Conservation (phyloP, 2,329 filamentous ascomycete species). For the Claviceps fusiformis region DNA sequence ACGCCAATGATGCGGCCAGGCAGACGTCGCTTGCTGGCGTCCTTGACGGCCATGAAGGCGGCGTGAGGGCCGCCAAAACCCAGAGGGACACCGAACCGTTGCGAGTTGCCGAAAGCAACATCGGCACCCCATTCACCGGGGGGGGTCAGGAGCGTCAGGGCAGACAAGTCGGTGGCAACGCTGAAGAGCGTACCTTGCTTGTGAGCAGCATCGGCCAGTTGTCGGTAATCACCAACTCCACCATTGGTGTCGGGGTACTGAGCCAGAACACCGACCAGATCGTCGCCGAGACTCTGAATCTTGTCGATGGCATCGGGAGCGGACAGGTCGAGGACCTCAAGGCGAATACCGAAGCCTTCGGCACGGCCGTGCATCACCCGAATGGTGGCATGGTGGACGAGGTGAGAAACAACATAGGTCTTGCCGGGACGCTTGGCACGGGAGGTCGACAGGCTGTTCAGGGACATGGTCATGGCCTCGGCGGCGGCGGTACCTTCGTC, state of each 20-base stretch:
- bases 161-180: conserved; percentile 79
- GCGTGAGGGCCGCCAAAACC: conserved; percentile 92
- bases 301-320: conserved; percentile 44
- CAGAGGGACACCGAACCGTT: conserved; percentile 82
- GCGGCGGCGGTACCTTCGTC: conserved; percentile 88
- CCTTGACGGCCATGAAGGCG: conserved; percentile 84
- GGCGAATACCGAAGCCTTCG: conserved; percentile 77
- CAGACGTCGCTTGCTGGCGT: conserved; percentile 89
- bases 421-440: conserved; percentile 64
- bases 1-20: conserved; percentile 82
- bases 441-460: conserved; percentile 58
- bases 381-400: conserved; percentile 75
- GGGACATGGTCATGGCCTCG: conserved; percentile 88
- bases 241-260: conserved; percentile 90
- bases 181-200: conserved; percentile 65
- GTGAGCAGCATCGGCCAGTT: conserved; percentile 65
- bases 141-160: conserved; percentile 73
- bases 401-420: conserved; percentile 70
- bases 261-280: conserved; percentile 79
- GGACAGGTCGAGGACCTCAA: conserved; percentile 60
- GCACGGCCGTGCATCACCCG: conserved; percentile 74
- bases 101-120: conserved; percentile 85
- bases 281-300: conserved; percentile 62
- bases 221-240: conserved; percentile 60
- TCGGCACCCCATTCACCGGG: conserved; percentile 92